Evolutionary conservation across 495 filamentous ascomycete species (phyloP), one percentile per base, ranked within the genome.

Genomic region (Daldinia caldariorum): DNA sequence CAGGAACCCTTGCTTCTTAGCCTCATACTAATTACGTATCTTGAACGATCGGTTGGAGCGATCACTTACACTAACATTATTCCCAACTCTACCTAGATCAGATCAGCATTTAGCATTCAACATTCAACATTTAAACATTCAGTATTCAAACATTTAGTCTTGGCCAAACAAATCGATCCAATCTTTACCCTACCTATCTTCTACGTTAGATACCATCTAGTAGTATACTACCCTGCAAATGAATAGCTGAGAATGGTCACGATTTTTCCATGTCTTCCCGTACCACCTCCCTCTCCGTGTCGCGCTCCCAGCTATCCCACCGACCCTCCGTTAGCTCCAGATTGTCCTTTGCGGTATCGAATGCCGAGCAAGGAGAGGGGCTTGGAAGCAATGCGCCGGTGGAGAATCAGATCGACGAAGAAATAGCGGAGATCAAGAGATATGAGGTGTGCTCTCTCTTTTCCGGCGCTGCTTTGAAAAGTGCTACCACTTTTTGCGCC

Each of bases 371-470:
- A 54, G 86, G 86, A 59, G 85, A 90, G 82, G 83, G 60, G 61
- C 80, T 74, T 70, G 67, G 50, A 16, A 72, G 77, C 14, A 47
- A 71, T 61, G 79, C 82, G 64, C 77, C 78, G 53, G 80, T 83
- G 72, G 75, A 88, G 61, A 82, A 88, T 62, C 88, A 91, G 58
- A 91, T 97, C 71, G 89, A 92, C 50, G 94, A 99, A 77, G 95
- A 99, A 82, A 97, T 99, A 73, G 94, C 90, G 49, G 91, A 97
- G 82, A 97, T 99, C 76, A 97, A 97, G 80, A 88, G 96, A 80
- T 99, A 99, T 82, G 95, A 98, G 81, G 90, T 90, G 77, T 26
- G 60, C 62, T 26, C 31, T 49, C 62, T 26, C 31, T 49, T 26
- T 18, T 49, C n/a, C 39, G 9, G 10, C 16, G 6, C 18, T n/a